Evolutionary conservation across 148 eudicot species (phyloP), one percentile per base, ranked within the genome.

Genomic region (Amaranthus cruentus): DNA sequence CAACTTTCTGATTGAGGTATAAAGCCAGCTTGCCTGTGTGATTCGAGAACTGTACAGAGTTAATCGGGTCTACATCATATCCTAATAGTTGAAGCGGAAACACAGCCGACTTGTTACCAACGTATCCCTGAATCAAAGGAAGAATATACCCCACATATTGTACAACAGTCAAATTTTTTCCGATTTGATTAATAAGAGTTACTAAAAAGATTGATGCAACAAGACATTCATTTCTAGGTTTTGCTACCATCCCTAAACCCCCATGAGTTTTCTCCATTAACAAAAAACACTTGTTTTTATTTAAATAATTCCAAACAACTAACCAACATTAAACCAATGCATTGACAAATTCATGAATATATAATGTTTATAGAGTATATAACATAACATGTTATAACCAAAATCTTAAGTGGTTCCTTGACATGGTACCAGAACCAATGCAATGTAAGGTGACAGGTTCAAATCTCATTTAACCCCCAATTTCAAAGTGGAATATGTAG

Each of bases 1-100:
- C 46, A 53, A 68, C 4, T 53, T 72, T 53, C 15, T 46, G 44
- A 60, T 68, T 15, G 67, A 59, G 6, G 70, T 47, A 77, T 72
- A 73, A 73, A 75, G 82, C 76, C 80, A 87, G 79, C 95, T 94
- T 88, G 88, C 98, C 98, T 88, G 98, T 94, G 76, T 94, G 98
- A 81, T 94, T 94, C 18, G 98, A 94, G 82, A 94, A 94, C 76
- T 94, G 98, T 66, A 94, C 98, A 42, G 98, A 94, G 82, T 91
- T 94, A 78, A 94, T 88, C 13, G 93, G 98, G 69, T 94, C 98
- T 9, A 94, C 96, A 76, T 94, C 98, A 87, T 82, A 94, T 61
- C 98, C 98, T 66, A 94, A 85, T 75, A 94, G 76, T 84, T 94
- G 98, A 53, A 94, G 93, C 62, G 98, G 97, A 77, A 94, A 94